Conservation (phyloP, 495 filamentous ascomycete species). For the Glonium stellatum region DNA sequence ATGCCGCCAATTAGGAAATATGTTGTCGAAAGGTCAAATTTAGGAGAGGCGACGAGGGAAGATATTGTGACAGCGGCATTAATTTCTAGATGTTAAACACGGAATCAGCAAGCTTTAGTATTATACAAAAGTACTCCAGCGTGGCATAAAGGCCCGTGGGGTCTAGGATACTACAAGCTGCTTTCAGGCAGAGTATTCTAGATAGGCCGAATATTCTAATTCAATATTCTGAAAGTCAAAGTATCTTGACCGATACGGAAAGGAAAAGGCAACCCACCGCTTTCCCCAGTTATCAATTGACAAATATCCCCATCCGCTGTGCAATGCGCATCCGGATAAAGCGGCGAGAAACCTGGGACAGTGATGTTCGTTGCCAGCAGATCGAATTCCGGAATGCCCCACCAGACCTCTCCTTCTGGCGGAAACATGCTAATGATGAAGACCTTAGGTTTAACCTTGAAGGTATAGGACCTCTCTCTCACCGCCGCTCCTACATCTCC, state of each 20-base stretch:
- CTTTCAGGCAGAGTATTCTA: no score
- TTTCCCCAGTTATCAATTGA: constrained; percentile 51
- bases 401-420: constrained; percentile 63
- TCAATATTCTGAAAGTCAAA: no score
- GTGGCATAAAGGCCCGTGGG: no score
- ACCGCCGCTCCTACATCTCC: neutral
- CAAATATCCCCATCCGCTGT: constrained; percentile 51
- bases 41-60: constrained; percentile 49
- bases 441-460: constrained; percentile 54
- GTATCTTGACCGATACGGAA: no score
- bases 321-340: constrained; percentile 60
- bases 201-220: no score
- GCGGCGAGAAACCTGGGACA: constrained; percentile 57
- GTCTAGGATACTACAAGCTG: no score
- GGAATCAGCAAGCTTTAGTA: no score
- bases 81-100: constrained; percentile 47
- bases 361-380: constrained; percentile 52
- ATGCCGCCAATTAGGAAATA: constrained; percentile 71
- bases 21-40: constrained; percentile 60
- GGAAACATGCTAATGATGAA: constrained; percentile 68
- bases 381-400: constrained; percentile 53
- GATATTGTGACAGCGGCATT: constrained; percentile 62
- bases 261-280: constrained; percentile 7
- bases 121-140: no score
- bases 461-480: neutral